Percentiles rank a stretch among this genome's conserved stretches.
phyloP scores from a whole-genome alignment of 1,284 basidiomycete genomes.

The Farysia itapuensis region DNA sequence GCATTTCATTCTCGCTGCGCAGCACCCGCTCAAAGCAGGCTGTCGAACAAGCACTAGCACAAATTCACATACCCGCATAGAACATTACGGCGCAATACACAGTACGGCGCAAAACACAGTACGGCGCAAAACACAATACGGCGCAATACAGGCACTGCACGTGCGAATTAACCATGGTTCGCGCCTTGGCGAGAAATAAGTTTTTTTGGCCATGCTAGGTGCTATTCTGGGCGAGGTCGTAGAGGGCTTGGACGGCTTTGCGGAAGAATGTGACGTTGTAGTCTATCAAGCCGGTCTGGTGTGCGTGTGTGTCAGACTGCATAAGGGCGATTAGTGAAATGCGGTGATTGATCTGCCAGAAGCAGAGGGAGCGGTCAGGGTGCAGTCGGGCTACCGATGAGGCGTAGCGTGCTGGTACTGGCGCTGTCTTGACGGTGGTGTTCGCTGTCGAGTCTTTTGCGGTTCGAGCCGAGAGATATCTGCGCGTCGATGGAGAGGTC shows the following conservation, averaged over 20 bases:
- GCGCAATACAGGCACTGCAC: too few relatives aligned
- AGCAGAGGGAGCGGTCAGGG: constrained; percentile 77
- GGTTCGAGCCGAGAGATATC: constrained; percentile 16
- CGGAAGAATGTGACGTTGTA: constrained; percentile 88
- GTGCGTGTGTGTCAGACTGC: constrained; percentile 76
- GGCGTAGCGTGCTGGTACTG: constrained; percentile 20
- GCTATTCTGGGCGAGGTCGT: constrained; percentile 32
- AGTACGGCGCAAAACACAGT: too few relatives aligned
- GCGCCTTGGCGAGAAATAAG: too few relatives aligned
- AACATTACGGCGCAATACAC: too few relatives aligned
- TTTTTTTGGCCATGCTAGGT: too few relatives aligned
- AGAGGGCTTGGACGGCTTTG: constrained; percentile 62
- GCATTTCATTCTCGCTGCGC: neutral
- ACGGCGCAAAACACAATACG: too few relatives aligned
- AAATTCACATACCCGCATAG: too few relatives aligned
- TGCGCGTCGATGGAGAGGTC: constrained; percentile 5
- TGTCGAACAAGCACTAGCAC: too few relatives aligned
- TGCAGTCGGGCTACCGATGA: constrained; percentile 65
- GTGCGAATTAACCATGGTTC: too few relatives aligned
- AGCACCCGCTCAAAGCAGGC: too few relatives aligned
- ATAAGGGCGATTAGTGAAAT: constrained; percentile 79
- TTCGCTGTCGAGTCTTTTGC: constrained; percentile 6
- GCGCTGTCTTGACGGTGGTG: neutral
- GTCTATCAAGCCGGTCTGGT: constrained; percentile 78
- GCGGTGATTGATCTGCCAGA: constrained; percentile 77